Base-by-base conservation (phyloP, 1,139 yeast genomes). In the Torulaspora globosa region DNA sequence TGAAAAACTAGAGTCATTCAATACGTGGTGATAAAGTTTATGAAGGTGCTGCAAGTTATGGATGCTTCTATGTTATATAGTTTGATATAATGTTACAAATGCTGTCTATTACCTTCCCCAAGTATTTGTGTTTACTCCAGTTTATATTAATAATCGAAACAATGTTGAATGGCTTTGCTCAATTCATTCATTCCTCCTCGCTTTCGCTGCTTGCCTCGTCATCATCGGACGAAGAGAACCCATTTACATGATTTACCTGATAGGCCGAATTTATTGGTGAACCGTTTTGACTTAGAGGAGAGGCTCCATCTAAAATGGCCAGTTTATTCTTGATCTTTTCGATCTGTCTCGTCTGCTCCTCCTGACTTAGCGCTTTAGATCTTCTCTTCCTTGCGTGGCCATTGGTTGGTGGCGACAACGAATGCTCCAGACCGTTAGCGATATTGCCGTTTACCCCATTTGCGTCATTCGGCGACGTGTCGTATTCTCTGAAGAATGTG, bases 271-370 rank as follows among this genome's bases (percentile, higher is more conserved):
- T 57, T 30, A 54, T 50, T 39, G 59, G 58, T 18, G 59, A 57
- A 23, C 61, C 63, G 46, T 58, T 60, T 35, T 63, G 61, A 36
- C 66, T 60, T 43, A 54, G 48, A 36, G 64, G 68, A 36, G 60
- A 67, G 28, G 63, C 68, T 49, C 66, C 71, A 44, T 75, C 78
- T 63, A 89, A 82, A 59, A 86, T 80, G 48, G 86, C 87, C 56
- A 90, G 73, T 69, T 87, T 90, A 65, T 82, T 81, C 68, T 85
- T 85, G 66, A 90, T 78, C 62, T 82, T 84, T 62, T 86, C 95
- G 62, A 90, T 83, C 68, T 88, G 88, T 58, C 84, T 84, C 38
- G 78, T 75, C 60, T 82, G 86, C 55, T 82, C 88, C 54, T 76
- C 86, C 60, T 83, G 84, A 49, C 79, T 74, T 59, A 79, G 48